Percentiles rank a stretch among this genome's conserved stretches.
Conservation (phyloP, 306 rosid species). For the Boehmeria nivea region DNA sequence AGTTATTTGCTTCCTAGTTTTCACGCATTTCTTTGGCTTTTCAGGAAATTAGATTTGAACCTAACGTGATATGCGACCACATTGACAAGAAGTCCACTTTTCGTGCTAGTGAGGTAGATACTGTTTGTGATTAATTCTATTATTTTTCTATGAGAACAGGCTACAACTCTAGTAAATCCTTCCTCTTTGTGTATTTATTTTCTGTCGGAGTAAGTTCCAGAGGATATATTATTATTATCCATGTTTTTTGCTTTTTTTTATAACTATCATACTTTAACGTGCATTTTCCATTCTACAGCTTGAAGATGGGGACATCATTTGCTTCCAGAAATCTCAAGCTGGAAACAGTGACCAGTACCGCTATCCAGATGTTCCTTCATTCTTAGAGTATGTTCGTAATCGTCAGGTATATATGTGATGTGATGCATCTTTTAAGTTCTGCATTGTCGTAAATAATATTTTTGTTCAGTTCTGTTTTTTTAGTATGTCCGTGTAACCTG, state of each 20-base stretch:
- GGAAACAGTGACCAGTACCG: slow-evolving; percentile 50
- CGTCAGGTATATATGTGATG: slow-evolving; percentile 68
- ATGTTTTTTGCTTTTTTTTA: not conserved
- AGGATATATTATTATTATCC: not conserved
- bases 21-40: not conserved
- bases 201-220: not conserved
- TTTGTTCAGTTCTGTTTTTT: not conserved
- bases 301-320: slow-evolving; percentile 93
- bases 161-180: not conserved
- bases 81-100: slow-evolving; percentile 81
- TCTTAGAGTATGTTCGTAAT: slow-evolving; percentile 86
- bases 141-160: not conserved
- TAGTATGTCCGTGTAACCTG: not conserved
- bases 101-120: slow-evolving; percentile 78
- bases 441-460: too few species aligned
- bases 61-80: slow-evolving; percentile 91
- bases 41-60: slow-evolving; percentile 96
- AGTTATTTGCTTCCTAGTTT: not conserved
- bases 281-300: slow-evolving; percentile 44
- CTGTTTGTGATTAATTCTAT: not conserved
- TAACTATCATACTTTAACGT: slow-evolving; percentile 2
- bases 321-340: slow-evolving; percentile 68
- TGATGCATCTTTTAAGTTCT: not conserved
- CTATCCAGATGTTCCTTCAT: slow-evolving; percentile 89
- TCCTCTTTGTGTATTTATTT: not conserved